These are phyloP conservation scores for Salix udensis DNA, from an alignment of 345 rosid species.

Conservation along the genomic window DNA sequence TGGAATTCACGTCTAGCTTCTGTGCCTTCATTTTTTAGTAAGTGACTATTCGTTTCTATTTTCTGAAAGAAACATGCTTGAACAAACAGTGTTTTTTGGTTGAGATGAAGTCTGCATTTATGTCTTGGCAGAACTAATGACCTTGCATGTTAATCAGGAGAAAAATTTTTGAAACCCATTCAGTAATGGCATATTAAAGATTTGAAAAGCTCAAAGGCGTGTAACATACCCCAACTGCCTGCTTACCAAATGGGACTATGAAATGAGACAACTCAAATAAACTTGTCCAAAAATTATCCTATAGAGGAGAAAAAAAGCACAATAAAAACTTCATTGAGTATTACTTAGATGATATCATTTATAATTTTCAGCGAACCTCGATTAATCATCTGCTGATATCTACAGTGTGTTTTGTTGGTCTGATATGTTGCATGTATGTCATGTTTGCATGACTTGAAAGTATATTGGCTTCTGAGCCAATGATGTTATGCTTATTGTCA, in stretches of 20 bases:
- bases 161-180: not conserved
- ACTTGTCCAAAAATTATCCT: not conserved
- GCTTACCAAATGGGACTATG: not conserved
- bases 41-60: not conserved
- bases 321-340: not conserved
- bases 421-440: not conserved
- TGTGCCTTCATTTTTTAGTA: not conserved
- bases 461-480: not conserved
- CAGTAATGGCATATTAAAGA: not conserved
- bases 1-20: not conserved
- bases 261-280: not conserved
- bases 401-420: not conserved
- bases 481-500: not conserved
- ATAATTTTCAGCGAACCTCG: not conserved
- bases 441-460: not conserved
- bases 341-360: not conserved
- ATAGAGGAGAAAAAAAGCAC: not conserved
- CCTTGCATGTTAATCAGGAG: not conserved
- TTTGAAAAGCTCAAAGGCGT: not conserved
- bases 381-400: not conserved
- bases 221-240: not conserved
- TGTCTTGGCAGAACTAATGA: not conserved
- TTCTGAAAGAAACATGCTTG: not conserved
- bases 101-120: not conserved
- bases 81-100: not conserved